Percentiles rank a stretch among this genome's conserved stretches.
phyloP scores from a whole-genome alignment of 163 green algal genomes.

The Volvox carteri region DNA sequence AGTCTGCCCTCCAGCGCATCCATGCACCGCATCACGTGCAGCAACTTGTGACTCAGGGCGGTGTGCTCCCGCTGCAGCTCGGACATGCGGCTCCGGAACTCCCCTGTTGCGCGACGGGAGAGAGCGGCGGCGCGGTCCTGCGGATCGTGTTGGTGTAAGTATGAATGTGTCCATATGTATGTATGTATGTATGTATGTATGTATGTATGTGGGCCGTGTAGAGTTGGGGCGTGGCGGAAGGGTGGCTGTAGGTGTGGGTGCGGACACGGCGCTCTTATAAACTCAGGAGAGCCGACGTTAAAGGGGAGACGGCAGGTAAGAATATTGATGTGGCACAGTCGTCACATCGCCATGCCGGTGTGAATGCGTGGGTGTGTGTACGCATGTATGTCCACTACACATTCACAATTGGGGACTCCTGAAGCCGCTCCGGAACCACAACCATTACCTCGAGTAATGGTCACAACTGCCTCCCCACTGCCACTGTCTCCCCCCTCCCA shows the following conservation, averaged over 20 bases:
- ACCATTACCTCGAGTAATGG: too few species aligned
- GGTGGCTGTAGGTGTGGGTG: too few species aligned
- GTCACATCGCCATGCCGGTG: too few species aligned
- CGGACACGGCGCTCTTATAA: too few species aligned
- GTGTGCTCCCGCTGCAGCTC: constrained; percentile 70
- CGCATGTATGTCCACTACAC: not conserved
- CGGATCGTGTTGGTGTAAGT: not conserved
- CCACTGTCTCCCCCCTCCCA: too few species aligned
- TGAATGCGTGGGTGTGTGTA: not conserved
- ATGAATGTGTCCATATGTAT: not conserved
- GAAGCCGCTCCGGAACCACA: too few species aligned
- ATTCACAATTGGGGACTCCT: too few species aligned
- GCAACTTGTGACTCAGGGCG: constrained; percentile 74
- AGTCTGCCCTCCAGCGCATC: constrained; percentile 83
- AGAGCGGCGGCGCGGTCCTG: constrained; percentile 52
- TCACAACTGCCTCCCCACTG: too few species aligned
- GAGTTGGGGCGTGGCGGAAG: not conserved
- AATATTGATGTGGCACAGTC: too few species aligned
- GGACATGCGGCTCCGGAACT: constrained; percentile 54
- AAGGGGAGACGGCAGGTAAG: too few species aligned
- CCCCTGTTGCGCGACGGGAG: constrained; percentile 13
- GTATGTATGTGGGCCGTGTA: not conserved
- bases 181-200: not conserved
- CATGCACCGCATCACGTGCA: constrained; percentile 72
- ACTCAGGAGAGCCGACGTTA: too few species aligned